phyloP scores from a whole-genome alignment of 2,329 filamentous ascomycete genomes.

The Sporothrix luriei region DNA sequence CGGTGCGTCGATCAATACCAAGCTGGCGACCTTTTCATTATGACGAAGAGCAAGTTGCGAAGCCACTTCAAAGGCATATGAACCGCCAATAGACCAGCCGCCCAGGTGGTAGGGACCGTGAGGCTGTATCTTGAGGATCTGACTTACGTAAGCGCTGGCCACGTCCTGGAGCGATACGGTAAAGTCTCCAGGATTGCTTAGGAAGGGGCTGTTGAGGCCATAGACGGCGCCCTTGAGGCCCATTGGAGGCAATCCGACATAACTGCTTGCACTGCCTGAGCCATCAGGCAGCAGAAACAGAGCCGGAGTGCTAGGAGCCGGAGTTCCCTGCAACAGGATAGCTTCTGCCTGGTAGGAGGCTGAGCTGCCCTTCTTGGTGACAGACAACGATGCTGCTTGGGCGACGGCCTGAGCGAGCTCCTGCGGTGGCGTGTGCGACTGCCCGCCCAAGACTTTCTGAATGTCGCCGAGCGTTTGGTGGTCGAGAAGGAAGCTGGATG shows the following conservation, averaged over 20 bases:
- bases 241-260: constrained; percentile 17
- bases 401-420: constrained; percentile 5
- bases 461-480: constrained; percentile 12
- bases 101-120: constrained; percentile 18
- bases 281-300: constrained; percentile 21
- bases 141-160: not conserved
- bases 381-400: not conserved
- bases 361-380: not conserved
- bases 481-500: not conserved
- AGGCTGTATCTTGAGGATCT: constrained; percentile 20
- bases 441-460: not conserved
- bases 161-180: constrained; percentile 11
- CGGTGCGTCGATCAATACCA: constrained; percentile 9
- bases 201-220: constrained; percentile 26
- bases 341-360: not conserved
- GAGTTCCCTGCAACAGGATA: constrained; percentile 7
- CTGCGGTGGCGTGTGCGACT: constrained; percentile 7
- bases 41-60: constrained; percentile 12
- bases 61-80: constrained; percentile 24
- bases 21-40: constrained; percentile 10
- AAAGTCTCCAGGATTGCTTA: constrained; percentile 2
- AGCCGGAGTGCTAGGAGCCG: not conserved
- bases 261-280: constrained; percentile 25
- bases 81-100: constrained; percentile 24
- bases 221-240: constrained; percentile 24